Evolutionary conservation across 345 rosid species (phyloP).

Genomic region (Arabis alpina): DNA sequence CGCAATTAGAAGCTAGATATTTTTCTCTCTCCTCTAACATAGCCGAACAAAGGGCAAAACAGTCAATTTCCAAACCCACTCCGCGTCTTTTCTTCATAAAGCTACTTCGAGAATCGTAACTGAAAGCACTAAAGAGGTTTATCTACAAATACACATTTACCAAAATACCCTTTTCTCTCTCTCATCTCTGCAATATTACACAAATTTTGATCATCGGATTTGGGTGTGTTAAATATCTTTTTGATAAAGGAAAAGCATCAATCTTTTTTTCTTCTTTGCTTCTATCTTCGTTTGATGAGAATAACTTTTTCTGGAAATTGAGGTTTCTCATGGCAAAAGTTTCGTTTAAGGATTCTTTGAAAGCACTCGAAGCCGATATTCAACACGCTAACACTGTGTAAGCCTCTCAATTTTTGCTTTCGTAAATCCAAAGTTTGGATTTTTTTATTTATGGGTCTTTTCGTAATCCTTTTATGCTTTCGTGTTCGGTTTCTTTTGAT

Average conservation of each 20-base stretch:
- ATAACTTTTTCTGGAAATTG: slow-evolving; percentile 36
- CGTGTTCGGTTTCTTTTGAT: slow-evolving; percentile 15
- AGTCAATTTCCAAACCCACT: slow-evolving; percentile 15
- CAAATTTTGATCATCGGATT: slow-evolving; percentile 36
- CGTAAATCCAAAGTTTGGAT: slow-evolving; percentile 19
- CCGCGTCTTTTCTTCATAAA: slow-evolving; percentile 36
- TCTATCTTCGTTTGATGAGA: slow-evolving; percentile 29
- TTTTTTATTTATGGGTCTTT: slow-evolving; percentile 6
- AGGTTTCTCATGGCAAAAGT: slow-evolving; percentile 63
- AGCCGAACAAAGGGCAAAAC: slow-evolving; percentile 39
- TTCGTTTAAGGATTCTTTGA: slow-evolving; percentile 86
- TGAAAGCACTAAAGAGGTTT: slow-evolving; percentile 21
- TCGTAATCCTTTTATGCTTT: slow-evolving; percentile 18
- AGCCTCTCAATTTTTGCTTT: slow-evolving; percentile 26
- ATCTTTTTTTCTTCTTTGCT: slow-evolving; percentile 21
- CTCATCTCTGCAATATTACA: slow-evolving; percentile 10
- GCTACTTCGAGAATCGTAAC: slow-evolving; percentile 35
- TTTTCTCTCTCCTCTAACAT: slow-evolving; percentile 15
- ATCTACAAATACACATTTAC: neutral
- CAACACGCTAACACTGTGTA: slow-evolving; percentile 94
- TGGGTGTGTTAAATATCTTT: too few species aligned
- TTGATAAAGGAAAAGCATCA: slow-evolving; percentile 17
- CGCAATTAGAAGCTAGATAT: too few species aligned
- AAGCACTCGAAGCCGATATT: slow-evolving; percentile 92
- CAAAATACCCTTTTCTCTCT: slow-evolving; percentile 3